Base-by-base conservation (phyloP, 225 moss, liverwort and hornwort species). In the Takakia lepidozioides region DNA sequence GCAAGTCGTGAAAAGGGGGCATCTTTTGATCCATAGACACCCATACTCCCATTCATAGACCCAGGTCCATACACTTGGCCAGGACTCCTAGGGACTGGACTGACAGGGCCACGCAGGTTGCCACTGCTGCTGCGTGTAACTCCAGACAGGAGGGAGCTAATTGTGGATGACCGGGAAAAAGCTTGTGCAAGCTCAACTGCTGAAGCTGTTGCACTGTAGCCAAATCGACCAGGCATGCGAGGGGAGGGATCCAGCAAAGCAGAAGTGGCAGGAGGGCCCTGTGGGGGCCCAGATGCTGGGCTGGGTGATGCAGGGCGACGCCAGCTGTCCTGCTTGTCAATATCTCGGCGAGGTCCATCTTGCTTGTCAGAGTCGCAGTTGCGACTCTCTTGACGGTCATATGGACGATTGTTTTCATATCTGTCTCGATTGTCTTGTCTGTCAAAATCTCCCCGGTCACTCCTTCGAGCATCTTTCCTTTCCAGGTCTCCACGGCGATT, bases 1-100 rank as follows among this genome's bases (percentile, higher is more conserved):
- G 95, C 95, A 58, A 98, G 87, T 35, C 95, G 84, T 37, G 95
- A 98, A 61, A 98, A 98, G 8, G 90, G 87, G 27, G 95, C 67
- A 60, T 98, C 95, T 59, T 84, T 80, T 2, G 52, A 41, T 29
- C 64, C 49, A 65, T 73, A 81, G 20, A 61, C 60, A 17, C 83
- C 65, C 8, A 68, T 2, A 46, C 50, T 71, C 15, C 88, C 95
- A 61, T 90, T 98, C 57, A 82, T 68, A 28, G 82, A 74, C 17
- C 72, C 81, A 50, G 74, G 61, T 17, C 74, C 68, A 44, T 75
- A 85, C 38, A 58, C 77, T 51, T 80, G 88, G 10, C 60, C 64
- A 46, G 82, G 67, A 37, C 67, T 49, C 67, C 90, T 80, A 21
- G 80, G 75, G 50, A 71, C 51, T 14, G 89, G 76, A 40, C 72